Evolutionary conservation across 306 rosid genomes (phyloP).

Genomic region (Prunus dulcis): DNA sequence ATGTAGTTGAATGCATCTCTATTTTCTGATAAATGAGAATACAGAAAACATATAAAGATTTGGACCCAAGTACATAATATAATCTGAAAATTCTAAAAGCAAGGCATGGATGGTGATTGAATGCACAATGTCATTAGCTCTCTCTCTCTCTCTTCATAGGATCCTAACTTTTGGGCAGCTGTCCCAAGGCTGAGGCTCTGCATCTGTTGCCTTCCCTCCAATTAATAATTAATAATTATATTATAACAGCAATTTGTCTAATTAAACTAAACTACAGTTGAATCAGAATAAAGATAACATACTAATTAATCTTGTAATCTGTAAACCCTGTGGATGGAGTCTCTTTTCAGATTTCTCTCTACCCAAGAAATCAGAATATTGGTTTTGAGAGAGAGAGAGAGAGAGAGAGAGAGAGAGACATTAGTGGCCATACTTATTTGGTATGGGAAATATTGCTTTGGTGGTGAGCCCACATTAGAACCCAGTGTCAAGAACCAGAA

Average conservation of each 20-base stretch:
- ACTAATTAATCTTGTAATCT: constrained; percentile 32
- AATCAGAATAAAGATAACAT: constrained; percentile 23
- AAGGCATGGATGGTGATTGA: constrained; percentile 8
- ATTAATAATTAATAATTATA: constrained; percentile 32
- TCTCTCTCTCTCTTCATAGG: constrained; percentile 33
- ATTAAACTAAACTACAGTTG: constrained; percentile 14
- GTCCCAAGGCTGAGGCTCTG: constrained; percentile 32
- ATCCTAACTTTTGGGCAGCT: constrained; percentile 40
- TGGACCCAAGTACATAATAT: neutral
- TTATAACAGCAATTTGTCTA: constrained; percentile 9
- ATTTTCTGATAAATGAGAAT: neutral
- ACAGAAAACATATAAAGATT: neutral
- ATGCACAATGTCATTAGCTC: neutral
- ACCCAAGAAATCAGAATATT: constrained; percentile 46
- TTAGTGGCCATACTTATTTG: constrained; percentile 12
- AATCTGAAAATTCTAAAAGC: neutral
- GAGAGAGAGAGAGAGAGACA: neutral
- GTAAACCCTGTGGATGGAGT: constrained; percentile 42
- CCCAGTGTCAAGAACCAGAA: neutral
- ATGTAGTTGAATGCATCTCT: neutral
- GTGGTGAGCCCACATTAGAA: neutral
- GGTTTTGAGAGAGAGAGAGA: constrained; percentile 15
- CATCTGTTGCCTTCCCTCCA: constrained; percentile 14
- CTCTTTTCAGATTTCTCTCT: constrained; percentile 43
- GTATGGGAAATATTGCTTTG: neutral